Evolutionary conservation across 2,329 filamentous ascomycete genomes (phyloP), one percentile per base, ranked within the genome.

Genomic region (Diplodia corticola): DNA sequence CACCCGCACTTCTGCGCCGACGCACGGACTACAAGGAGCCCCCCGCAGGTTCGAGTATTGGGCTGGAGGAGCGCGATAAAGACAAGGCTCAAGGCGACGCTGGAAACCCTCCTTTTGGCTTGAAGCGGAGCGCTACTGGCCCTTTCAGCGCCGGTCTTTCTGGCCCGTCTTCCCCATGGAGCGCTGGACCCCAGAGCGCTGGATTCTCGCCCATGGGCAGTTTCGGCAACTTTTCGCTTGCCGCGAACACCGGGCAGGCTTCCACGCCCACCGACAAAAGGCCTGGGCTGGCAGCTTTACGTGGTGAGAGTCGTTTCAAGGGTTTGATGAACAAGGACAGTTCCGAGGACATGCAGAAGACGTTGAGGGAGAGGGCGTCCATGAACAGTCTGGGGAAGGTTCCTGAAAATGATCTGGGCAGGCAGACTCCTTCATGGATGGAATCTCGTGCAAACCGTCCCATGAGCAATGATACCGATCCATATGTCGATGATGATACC

Each of bases 201-300:
- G 85, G 87, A 13, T 87, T 91, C 71, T 85, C 89, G 6, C 87
- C 88, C 1, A 91, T 93, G 83, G 93, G 94, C 37, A 89, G 89
- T 24, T 99, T 99, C 78, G 94, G 94, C 12, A 95, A 89, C 73
- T 98, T 98, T 77, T 89, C 91, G n/a, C 78, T 96, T 63, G 81
- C 80, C 13, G 78, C 75, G 44, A 79, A 80, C 55, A 78, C 86
- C 3, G 80, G 82, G 33, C 83, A 84, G 37, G 82, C 85, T 20
- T 79, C 85, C 6, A 82, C 87, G 33, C 79, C 83, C 7, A 81
- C 84, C 4, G 92, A 96, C 64, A 96, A 95, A 80, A 88, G 91
- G 71, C 75, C 86, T 30, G 84, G 84, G 10, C 86, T 90, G 72
- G 89, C 88, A 30, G 89, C 86, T 73, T 79, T 86, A 30, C 84